Percentiles rank a stretch among this genome's conserved stretches.
Conservation (phyloP, 371 early-diverging fungal species). For the Mucor indicus region DNA sequence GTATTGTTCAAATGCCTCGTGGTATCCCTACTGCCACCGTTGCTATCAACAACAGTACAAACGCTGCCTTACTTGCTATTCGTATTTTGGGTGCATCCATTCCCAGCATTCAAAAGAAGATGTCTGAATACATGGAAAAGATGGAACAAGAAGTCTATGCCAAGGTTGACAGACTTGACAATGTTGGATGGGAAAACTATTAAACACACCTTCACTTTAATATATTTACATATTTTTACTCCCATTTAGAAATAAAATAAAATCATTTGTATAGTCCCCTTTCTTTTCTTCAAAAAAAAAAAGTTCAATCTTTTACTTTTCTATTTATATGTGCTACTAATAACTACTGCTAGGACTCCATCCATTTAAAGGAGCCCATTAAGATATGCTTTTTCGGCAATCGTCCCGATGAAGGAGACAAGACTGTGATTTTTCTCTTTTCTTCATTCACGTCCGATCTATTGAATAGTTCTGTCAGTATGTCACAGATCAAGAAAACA, state of each 20-base stretch:
- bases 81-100: conserved; percentile 83
- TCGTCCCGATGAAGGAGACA: conserved; percentile 87
- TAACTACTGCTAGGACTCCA: conserved; percentile 51
- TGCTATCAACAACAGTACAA: conserved; percentile 94
- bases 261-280: too few relatives aligned
- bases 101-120: conserved; percentile 70
- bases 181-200: conserved; percentile 45
- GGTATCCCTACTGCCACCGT: conserved; percentile 98
- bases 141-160: conserved; percentile 83
- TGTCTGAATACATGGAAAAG: conserved; percentile 71
- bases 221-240: too few relatives aligned
- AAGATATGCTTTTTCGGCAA: conserved; percentile 82
- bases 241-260: too few relatives aligned
- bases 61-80: conserved; percentile 93
- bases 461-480: too few relatives aligned
- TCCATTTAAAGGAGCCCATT: conserved; percentile 88
- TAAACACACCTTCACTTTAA: background rate
- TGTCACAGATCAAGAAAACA: too few relatives aligned
- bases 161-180: conserved; percentile 78
- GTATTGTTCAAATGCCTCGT: conserved; percentile 98
- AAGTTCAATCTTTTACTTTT: too few relatives aligned
- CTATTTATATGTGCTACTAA: background rate
- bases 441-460: conserved; percentile 83
- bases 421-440: conserved; percentile 74
- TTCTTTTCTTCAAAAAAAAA: too few relatives aligned